These are phyloP conservation scores for Coemansia sp. DNA, from an alignment of 192 early-diverging fungal genomes.

Conservation along the genomic window DNA sequence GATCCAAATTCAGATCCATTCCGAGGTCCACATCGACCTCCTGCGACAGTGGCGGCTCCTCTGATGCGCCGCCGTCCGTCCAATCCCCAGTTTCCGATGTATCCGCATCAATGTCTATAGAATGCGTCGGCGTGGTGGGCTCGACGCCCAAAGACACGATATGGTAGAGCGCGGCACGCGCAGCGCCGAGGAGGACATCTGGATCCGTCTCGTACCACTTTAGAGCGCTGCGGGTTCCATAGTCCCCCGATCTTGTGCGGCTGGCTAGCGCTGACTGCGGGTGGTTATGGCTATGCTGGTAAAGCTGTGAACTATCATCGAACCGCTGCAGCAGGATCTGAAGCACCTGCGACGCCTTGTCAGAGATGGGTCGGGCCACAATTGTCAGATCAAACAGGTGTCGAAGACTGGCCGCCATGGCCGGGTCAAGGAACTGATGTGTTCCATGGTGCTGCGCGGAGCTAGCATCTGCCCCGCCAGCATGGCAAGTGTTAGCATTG, in stretches of 20 bases:
- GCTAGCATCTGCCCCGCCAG: neutral
- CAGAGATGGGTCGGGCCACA: conserved; percentile 38
- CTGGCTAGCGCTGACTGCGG: neutral
- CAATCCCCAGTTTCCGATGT: too few species aligned
- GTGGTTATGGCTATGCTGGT: neutral
- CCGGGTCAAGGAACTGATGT: conserved; percentile 15
- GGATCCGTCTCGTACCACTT: conserved; percentile 46
- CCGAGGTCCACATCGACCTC: neutral
- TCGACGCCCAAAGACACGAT: conserved; percentile 30
- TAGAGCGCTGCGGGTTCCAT: neutral
- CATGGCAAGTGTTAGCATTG: neutral
- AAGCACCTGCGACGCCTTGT: conserved; percentile 37
- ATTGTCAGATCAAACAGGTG: conserved; percentile 42
- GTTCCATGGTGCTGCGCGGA: neutral
- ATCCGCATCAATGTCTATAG: too few species aligned
- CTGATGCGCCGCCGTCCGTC: too few species aligned
- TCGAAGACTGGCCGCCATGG: conserved; percentile 27
- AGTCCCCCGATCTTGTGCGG: neutral
- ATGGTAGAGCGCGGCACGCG: conserved; percentile 18
- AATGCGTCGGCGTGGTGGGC: neutral
- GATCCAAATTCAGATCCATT: neutral
- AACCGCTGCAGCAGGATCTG: conserved; percentile 36
- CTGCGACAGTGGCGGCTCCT: too few species aligned
- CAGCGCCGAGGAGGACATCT: conserved; percentile 12
- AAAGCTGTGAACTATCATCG: conserved; percentile 16